Base-by-base conservation (phyloP, 1,284 basidiomycete genomes). In the Ustilago trichophora region DNA sequence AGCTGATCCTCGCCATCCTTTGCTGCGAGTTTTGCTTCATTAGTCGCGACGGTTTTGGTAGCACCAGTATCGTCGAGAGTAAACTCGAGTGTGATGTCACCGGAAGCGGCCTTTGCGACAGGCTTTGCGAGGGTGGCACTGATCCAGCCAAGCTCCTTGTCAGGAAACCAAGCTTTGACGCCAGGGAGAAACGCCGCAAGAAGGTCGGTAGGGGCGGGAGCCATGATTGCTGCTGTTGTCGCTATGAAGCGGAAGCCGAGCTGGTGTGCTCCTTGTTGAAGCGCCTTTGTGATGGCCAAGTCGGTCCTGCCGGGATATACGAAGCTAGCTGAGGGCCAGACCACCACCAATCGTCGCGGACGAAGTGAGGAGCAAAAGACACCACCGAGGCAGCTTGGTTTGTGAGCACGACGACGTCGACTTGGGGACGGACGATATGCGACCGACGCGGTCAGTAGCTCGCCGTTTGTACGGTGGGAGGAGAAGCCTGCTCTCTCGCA, bases 111-210 rank as follows among this genome's bases (percentile, higher is more conserved):
- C 35, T 54, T 56, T n/a, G 59, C 31, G 19, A 57, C 49, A 18
- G 73, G 69, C 21, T 86, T 85, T 48, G 85, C 85, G 70, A 94
- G 90, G 81, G 93, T 91, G 59, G 90, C 93, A 53, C 90, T 91
- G 78, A 94, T 87, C 92, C 92, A 95, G 69, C 92, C 92, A 63
- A 89, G 87, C 72, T 93, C 92, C 83, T 91, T 93, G 85, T 95
- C 92, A 72, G 91, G 86, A 81, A 93, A 92, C 92, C 84, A 85
- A 37, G 82, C 80, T 36, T 81, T 77, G 16, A 83, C 83, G 44
- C 82, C 82, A 40, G 75, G 67, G 41, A 77, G 68, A 47, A 83
- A 84, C 25, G 79, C 72, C 11, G 66, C 63, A 24, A 81, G 72
- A 22, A 63, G 56, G 18, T 70, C 69, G 10, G 69, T 50, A 12